A percentile compares a stretch with the other conserved stretches of the same genome.
phyloP scores from a whole-genome alignment of 441 rosid genomes.

The Geranium incanum region DNA sequence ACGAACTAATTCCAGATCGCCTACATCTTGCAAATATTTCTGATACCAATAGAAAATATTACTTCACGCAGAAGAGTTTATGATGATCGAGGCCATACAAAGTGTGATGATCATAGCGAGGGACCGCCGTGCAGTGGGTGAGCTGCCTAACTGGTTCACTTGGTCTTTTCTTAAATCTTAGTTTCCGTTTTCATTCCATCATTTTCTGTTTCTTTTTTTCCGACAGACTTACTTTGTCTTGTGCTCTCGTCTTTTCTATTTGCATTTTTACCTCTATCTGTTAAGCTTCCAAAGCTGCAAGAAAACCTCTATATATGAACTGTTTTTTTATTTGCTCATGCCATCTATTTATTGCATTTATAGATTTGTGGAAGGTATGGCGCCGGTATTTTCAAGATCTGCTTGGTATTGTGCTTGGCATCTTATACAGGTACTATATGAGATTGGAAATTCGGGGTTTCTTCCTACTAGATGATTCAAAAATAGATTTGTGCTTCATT shows the following conservation, averaged over 20 bases:
- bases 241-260: not conserved
- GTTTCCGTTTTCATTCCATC: too few species aligned
- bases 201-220: too few species aligned
- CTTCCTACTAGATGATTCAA: too few species aligned
- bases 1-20: slow-evolving; percentile 5
- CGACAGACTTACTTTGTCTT: too few species aligned
- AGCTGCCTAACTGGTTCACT: slow-evolving; percentile 12
- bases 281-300: too few species aligned
- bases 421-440: slow-evolving; percentile 67
- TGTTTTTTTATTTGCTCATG: not conserved
- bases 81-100: slow-evolving; percentile 59
- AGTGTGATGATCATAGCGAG: slow-evolving; percentile 60
- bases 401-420: slow-evolving; percentile 99
- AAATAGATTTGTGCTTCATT: not conserved
- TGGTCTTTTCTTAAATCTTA: not conserved
- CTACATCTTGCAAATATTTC: slow-evolving; percentile 8
- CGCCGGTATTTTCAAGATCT: slow-evolving; percentile 90
- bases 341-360: slow-evolving; percentile 8
- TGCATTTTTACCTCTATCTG: not conserved
- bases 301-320: too few species aligned
- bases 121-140: slow-evolving; percentile 99
- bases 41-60: slow-evolving; percentile 23
- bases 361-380: slow-evolving; percentile 98
- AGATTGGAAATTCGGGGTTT: too few species aligned
- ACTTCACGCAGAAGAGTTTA: slow-evolving; percentile 63